Evolutionary conservation across 768 basidiomycete genomes (phyloP).

Genomic region (Naganishia vishniacii): DNA sequence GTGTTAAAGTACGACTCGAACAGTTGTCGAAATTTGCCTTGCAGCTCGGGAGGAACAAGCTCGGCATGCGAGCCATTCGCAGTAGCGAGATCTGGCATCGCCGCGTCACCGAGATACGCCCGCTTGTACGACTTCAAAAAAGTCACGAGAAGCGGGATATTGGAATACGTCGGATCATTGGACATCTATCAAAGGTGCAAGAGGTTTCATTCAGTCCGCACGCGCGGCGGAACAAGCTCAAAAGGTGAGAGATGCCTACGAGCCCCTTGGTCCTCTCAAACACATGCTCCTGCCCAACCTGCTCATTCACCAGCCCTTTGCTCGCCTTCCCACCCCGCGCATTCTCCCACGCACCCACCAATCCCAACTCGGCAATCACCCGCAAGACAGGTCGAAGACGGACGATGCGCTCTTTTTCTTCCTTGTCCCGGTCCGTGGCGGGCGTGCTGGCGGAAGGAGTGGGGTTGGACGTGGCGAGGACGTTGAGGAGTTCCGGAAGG

Average conservation of each 20-base stretch:
- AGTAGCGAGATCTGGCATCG: conserved; percentile 4
- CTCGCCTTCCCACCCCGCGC: conserved; percentile 49
- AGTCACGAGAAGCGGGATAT: conserved; percentile 79
- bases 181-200: conserved; percentile 62
- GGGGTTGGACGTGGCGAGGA: conserved; percentile 49
- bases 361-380: conserved; percentile 80
- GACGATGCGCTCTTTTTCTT: conserved; percentile 69
- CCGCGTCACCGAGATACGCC: conserved; percentile 67
- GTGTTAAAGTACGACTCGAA: conserved; percentile 89
- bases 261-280: conserved; percentile 79
- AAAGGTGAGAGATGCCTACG: no score
- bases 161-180: conserved; percentile 76
- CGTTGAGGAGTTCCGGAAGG: conserved; percentile 54
- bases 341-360: conserved; percentile 74
- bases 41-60: conserved; percentile 75
- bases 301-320: conserved; percentile 60
- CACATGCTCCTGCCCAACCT: conserved; percentile 58
- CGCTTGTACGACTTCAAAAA: conserved; percentile 89
- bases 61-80: conserved; percentile 54
- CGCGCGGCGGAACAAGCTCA: no score
- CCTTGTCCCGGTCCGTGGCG: conserved; percentile 77
- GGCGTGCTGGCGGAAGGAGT: conserved; percentile 53
- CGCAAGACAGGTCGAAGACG: conserved; percentile 81
- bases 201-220: no score
- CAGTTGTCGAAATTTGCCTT: conserved; percentile 84